A percentile compares a stretch with the other conserved stretches of the same genome.
These are phyloP conservation scores for Cryptococcus sp. DNA, from an alignment of 1,284 basidiomycete genomes.

Conservation along the genomic window DNA sequence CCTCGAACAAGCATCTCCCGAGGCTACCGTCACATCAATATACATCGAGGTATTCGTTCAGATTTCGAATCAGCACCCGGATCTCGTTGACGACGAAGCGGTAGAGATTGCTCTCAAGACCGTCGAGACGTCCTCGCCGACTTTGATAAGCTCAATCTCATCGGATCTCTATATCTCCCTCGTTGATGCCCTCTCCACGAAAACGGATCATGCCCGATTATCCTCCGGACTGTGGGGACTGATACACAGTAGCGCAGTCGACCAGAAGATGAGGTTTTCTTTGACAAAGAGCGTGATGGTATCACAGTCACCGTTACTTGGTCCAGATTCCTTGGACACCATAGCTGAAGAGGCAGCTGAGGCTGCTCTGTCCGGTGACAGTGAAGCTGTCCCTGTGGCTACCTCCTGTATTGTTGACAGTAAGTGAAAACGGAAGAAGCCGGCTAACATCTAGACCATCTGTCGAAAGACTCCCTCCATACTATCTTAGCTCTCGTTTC, in stretches of 20 bases:
- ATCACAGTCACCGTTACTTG: conserved; percentile 8
- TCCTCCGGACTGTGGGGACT: conserved; percentile 8
- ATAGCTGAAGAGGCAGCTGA: conserved; percentile 31
- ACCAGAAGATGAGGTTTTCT: conserved; percentile 17
- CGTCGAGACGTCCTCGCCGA: background rate
- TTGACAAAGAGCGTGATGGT: conserved; percentile 1
- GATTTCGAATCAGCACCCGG: background rate
- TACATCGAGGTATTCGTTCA: background rate
- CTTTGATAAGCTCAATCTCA: background rate
- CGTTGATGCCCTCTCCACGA: background rate
- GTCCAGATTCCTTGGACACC: conserved; percentile 19
- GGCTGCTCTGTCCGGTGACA: conserved; percentile 16
- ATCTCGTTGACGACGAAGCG: background rate
- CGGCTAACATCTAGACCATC: background rate
- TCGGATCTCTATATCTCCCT: conserved; percentile 2
- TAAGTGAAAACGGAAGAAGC: conserved; percentile 1
- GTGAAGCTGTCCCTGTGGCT: conserved; percentile 4
- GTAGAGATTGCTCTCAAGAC: background rate
- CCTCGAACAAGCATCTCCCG: background rate
- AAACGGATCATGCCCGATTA: background rate
- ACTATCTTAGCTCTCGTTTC: conserved; percentile 41
- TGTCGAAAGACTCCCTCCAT: conserved; percentile 26
- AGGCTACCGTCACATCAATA: background rate
- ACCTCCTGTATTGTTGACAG: conserved; percentile 7
- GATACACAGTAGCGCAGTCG: conserved; percentile 8